Percentiles rank a stretch among this genome's conserved stretches.
Conservation (phyloP, 2,329 filamentous ascomycete genomes). For the Aspergillus eucalypticola region DNA sequence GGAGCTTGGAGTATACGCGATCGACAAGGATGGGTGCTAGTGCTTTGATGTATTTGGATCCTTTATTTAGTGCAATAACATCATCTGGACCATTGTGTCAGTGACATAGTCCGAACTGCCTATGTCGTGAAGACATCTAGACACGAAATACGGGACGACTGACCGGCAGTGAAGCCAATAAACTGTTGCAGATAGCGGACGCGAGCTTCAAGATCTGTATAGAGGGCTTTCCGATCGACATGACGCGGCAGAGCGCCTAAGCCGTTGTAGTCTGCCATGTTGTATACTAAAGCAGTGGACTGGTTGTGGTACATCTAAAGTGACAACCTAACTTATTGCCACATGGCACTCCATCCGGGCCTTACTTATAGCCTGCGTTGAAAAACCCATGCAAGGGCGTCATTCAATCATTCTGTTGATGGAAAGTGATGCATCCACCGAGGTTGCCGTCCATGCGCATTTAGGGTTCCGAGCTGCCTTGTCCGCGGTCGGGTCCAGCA, state of each 20-base stretch:
- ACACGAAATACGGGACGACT: neutral
- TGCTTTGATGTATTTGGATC: slow-evolving; percentile 74
- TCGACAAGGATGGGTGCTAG: slow-evolving; percentile 81
- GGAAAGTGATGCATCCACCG: neutral
- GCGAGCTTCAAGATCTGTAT: neutral
- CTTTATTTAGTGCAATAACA: slow-evolving; percentile 67
- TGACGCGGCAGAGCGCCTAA: neutral
- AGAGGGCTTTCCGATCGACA: neutral
- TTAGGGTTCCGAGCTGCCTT: neutral
- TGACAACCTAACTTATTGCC: neutral
- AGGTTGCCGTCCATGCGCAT: neutral
- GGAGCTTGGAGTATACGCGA: slow-evolving; percentile 78
- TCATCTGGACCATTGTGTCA: slow-evolving; percentile 54
- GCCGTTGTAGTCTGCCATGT: neutral
- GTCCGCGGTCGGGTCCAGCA: neutral
- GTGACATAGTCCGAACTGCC: neutral
- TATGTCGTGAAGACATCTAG: too few species aligned
- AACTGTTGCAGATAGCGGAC: neutral
- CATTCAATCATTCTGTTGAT: neutral
- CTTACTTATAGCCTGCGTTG: neutral
- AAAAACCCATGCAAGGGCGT: neutral
- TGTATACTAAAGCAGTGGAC: neutral
- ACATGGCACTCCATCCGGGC: neutral
- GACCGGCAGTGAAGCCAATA: neutral
- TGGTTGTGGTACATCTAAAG: neutral